phyloP scores from a whole-genome alignment of 108 stramenopile genomes.

The Pseudonitzschia delicatissima region DNA sequence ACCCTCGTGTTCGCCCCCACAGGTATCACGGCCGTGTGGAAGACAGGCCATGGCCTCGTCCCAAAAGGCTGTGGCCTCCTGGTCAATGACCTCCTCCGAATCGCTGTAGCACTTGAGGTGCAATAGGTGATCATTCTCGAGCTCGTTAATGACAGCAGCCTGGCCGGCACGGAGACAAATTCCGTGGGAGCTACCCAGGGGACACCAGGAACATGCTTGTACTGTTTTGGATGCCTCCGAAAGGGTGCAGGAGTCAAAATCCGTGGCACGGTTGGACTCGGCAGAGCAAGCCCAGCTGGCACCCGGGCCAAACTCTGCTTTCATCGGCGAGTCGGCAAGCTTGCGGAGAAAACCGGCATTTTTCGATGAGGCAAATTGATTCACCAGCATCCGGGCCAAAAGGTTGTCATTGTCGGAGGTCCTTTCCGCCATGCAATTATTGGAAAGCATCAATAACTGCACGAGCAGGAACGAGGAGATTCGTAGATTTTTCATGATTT shows the following conservation, averaged over 20 bases:
- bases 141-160: neutral
- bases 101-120: neutral
- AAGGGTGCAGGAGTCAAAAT: neutral
- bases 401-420: neutral
- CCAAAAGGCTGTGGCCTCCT: neutral
- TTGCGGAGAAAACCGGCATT: neutral
- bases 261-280: neutral
- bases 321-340: neutral
- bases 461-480: neutral
- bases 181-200: neutral
- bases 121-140: neutral
- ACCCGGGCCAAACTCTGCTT: neutral
- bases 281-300: conserved; percentile 4
- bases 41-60: neutral
- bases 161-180: conserved; percentile 1
- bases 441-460: neutral
- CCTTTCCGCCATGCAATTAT: neutral
- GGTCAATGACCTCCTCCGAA: neutral
- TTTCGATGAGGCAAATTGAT: neutral
- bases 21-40: neutral
- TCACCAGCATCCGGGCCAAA: neutral
- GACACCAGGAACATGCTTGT: conserved; percentile 6
- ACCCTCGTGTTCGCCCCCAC: neutral
- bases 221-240: no score
- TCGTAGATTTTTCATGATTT: no score